Conservation (phyloP, 306 rosid species). For the Lathyrus tuberosus region DNA sequence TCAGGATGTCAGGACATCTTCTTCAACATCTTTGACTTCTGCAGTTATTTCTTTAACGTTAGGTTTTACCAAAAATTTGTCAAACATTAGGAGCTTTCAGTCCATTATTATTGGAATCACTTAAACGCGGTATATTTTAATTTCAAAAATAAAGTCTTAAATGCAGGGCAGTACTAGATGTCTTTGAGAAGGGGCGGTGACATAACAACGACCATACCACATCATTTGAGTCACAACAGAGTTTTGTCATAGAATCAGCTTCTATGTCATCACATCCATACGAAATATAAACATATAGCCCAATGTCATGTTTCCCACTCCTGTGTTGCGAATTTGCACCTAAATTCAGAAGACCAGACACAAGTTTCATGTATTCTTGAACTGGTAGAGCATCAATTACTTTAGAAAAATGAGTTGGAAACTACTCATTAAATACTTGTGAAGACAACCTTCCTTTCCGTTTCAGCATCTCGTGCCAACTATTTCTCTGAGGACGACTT, state of each 20-base stretch:
- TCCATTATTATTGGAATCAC: conserved; percentile 17
- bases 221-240: conserved; percentile 78
- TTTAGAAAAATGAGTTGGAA: conserved; percentile 87
- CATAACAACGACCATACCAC: conserved; percentile 62
- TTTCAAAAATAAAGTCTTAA: neutral
- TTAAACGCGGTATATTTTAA: conserved; percentile 5
- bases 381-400: conserved; percentile 76
- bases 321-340: conserved; percentile 78
- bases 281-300: conserved; percentile 84
- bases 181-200: neutral
- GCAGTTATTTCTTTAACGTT: too few relatives aligned
- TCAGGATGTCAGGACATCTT: too few relatives aligned
- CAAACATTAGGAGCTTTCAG: too few relatives aligned
- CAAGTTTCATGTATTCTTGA: conserved; percentile 92
- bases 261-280: conserved; percentile 72
- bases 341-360: conserved; percentile 82
- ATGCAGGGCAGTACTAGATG: conserved; percentile 20
- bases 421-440: conserved; percentile 78
- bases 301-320: conserved; percentile 73
- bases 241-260: conserved; percentile 71
- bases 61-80: too few relatives aligned
- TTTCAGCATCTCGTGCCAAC: conserved; percentile 74
- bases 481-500: conserved; percentile 56
- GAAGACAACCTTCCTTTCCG: conserved; percentile 93
- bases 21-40: too few relatives aligned